These are phyloP conservation scores for Centaurea solstitialis DNA, from an alignment of 129 eudicot genomes.

Conservation along the genomic window DNA sequence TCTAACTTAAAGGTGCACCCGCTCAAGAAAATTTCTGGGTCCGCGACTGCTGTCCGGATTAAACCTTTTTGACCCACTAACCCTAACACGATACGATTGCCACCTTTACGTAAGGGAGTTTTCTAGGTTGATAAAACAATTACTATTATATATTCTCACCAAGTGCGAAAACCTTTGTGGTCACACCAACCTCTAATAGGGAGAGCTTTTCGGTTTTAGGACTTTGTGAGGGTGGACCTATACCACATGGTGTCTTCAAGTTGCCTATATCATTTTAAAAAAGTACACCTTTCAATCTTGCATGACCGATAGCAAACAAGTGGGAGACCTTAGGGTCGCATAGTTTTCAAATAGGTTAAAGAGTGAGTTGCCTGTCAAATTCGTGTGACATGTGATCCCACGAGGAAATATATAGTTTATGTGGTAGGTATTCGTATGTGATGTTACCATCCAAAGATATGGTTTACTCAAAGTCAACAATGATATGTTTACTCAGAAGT, in stretches of 20 bases:
- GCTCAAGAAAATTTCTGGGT: too few species aligned
- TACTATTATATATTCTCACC: not conserved
- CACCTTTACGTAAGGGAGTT: not conserved
- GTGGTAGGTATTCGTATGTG: not conserved
- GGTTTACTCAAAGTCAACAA: not conserved
- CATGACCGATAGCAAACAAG: constrained; percentile 1
- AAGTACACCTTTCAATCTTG: too few species aligned
- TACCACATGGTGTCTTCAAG: not conserved
- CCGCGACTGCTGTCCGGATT: too few species aligned
- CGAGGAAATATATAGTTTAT: not conserved
- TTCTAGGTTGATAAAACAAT: not conserved
- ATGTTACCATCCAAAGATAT: not conserved
- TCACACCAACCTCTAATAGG: not conserved
- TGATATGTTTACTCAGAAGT: too few species aligned
- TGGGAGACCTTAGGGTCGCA: not conserved
- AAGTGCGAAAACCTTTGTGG: not conserved
- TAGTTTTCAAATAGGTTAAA: not conserved
- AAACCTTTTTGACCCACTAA: too few species aligned
- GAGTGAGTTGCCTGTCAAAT: not conserved
- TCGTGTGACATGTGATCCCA: not conserved
- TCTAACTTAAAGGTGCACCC: too few species aligned
- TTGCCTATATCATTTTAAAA: not conserved
- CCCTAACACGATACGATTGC: too few species aligned
- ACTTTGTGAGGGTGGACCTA: not conserved
- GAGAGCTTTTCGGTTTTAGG: not conserved